Evolutionary conservation across 805 yeast species (phyloP).

Genomic region (Wickerhamiella domercqiae): DNA sequence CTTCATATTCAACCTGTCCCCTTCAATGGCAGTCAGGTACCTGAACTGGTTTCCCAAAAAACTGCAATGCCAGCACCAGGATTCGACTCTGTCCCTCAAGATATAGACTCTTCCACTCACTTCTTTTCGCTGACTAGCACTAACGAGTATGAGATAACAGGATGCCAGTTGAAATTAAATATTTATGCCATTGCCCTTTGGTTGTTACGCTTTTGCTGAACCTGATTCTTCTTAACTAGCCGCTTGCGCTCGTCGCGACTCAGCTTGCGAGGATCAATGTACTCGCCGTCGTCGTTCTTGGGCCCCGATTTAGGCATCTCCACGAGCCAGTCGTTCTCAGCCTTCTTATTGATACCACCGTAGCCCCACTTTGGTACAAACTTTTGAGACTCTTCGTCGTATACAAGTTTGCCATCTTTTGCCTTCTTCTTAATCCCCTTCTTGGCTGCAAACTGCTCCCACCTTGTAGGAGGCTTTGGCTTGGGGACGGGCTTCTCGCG

Average conservation of each 20-base stretch:
- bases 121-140: no score
- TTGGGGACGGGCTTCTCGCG: constrained; percentile 94
- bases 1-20: no score
- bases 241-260: constrained; percentile 70
- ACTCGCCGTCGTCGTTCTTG: constrained; percentile 24
- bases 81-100: no score
- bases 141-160: no score
- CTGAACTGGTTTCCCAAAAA: no score
- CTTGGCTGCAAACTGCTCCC: constrained; percentile 93
- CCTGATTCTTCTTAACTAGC: constrained; percentile 67
- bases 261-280: constrained; percentile 76
- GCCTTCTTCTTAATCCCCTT: constrained; percentile 89
- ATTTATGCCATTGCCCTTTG: constrained; percentile 10
- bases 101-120: no score
- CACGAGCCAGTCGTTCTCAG: constrained; percentile 88
- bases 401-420: constrained; percentile 77
- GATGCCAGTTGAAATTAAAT: no score
- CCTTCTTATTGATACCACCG: constrained; percentile 75
- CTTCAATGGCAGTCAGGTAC: no score
- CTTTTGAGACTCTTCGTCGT: constrained; percentile 75
- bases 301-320: constrained; percentile 59
- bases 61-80: no score
- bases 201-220: constrained; percentile 69
- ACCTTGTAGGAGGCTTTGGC: constrained; percentile 79
- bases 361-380: constrained; percentile 99